phyloP scores from a whole-genome alignment of 2,329 filamentous ascomycete genomes.

The Xylaria sp. region DNA sequence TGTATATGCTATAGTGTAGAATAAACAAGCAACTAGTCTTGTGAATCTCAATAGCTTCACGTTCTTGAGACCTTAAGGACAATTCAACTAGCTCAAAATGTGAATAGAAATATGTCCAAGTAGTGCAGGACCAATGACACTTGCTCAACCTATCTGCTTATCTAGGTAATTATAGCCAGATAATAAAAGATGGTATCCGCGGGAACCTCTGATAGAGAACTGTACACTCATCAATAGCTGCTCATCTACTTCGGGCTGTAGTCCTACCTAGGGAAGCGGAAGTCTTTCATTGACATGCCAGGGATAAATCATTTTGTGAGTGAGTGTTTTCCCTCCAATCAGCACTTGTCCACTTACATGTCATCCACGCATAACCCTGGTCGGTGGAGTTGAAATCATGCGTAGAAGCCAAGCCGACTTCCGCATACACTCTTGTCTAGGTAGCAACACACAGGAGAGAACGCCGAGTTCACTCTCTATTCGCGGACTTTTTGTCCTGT shows the following conservation, averaged over 20 bases:
- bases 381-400: conserved; percentile 32
- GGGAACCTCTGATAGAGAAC: neutral
- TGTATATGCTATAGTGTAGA: neutral
- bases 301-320: neutral
- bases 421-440: conserved; percentile 1
- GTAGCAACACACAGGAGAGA: neutral
- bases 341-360: neutral
- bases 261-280: conserved; percentile 26
- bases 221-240: too few relatives aligned
- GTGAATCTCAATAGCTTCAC: neutral
- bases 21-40: neutral
- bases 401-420: conserved; percentile 14
- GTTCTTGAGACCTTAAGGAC: too few relatives aligned
- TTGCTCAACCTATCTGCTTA: neutral
- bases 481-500: conserved; percentile 28
- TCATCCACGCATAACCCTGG: conserved; percentile 13
- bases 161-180: neutral
- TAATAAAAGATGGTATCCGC: neutral
- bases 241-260: too few relatives aligned
- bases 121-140: too few relatives aligned
- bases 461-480: conserved; percentile 15
- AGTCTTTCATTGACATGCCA: neutral
- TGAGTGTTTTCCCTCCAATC: conserved; percentile 36
- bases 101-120: conserved; percentile 27
- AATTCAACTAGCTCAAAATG: conserved; percentile 35